Percentiles rank a stretch among this genome's conserved stretches.
phyloP scores from a whole-genome alignment of 495 filamentous ascomycete genomes.

The Penicillium egyptiacum region DNA sequence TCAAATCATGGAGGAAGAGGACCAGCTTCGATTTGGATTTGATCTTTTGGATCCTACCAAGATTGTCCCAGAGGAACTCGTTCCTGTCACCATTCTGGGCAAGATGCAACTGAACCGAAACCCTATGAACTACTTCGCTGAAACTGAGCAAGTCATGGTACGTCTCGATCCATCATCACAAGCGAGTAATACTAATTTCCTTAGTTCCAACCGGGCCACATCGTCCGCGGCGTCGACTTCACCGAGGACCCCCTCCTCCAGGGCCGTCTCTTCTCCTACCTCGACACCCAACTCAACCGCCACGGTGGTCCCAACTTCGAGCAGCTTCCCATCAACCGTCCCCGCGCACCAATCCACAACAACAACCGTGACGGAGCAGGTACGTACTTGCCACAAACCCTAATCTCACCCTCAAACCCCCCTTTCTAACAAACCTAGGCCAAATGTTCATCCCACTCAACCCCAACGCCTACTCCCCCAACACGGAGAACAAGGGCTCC shows the following conservation, averaged over 20 bases:
- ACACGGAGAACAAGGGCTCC: conserved; percentile 64
- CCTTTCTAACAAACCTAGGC: conserved; percentile 16
- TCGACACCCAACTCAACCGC: conserved; percentile 73
- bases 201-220: conserved; percentile 43
- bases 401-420: conserved; percentile 10
- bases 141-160: conserved; percentile 73
- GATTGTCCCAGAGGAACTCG: conserved; percentile 70
- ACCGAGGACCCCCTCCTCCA: conserved; percentile 72
- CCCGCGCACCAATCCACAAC: conserved; percentile 61
- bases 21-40: conserved; percentile 64
- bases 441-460: conserved; percentile 52
- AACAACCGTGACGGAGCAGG: conserved; percentile 60
- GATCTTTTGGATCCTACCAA: conserved; percentile 77
- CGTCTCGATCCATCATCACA: conserved; percentile 16
- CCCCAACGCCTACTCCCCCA: conserved; percentile 60
- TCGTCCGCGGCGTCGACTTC: conserved; percentile 73
- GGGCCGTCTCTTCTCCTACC: conserved; percentile 72
- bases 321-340: conserved; percentile 73
- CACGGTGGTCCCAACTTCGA: conserved; percentile 71
- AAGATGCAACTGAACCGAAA: conserved; percentile 70
- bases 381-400: conserved; percentile 15
- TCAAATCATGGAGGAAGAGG: conserved; percentile 72
- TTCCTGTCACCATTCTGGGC: conserved; percentile 64
- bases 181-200: conserved; percentile 8
- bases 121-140: conserved; percentile 74